Evolutionary conservation across 1,139 yeast species (phyloP).

Genomic region (Pichia sp.): DNA sequence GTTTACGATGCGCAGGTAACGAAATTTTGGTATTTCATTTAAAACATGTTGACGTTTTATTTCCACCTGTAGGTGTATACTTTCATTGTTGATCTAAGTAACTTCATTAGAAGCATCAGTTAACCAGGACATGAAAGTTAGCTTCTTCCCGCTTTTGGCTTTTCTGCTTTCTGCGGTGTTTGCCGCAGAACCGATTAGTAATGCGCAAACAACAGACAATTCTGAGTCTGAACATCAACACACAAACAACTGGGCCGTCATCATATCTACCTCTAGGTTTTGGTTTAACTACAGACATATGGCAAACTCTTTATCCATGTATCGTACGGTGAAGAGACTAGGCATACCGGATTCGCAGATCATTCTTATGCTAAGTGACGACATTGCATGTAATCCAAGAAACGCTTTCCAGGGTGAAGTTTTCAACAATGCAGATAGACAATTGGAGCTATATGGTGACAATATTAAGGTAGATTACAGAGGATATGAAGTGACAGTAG

Average conservation of each 20-base stretch:
- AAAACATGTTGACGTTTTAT: background rate
- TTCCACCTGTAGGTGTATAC: background rate
- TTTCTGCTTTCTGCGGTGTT: background rate
- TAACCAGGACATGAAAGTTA: background rate
- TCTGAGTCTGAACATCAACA: conserved; percentile 37
- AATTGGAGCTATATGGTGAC: conserved; percentile 91
- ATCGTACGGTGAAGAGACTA: conserved; percentile 88
- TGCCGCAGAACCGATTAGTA: conserved; percentile 4
- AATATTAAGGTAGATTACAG: conserved; percentile 93
- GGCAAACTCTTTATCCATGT: conserved; percentile 93
- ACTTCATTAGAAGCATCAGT: background rate
- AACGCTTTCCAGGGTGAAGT: conserved; percentile 96
- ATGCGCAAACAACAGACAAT: background rate
- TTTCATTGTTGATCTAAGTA: background rate
- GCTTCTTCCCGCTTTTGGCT: background rate
- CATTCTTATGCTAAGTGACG: conserved; percentile 92
- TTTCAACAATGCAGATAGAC: conserved; percentile 89
- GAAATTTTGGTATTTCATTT: background rate
- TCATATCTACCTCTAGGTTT: conserved; percentile 91
- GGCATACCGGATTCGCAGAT: conserved; percentile 98
- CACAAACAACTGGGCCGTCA: conserved; percentile 90
- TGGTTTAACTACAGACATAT: conserved; percentile 98
- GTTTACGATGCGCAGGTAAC: background rate
- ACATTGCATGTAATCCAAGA: conserved; percentile 93
- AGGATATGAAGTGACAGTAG: conserved; percentile 97